phyloP scores from a whole-genome alignment of 2,329 filamentous ascomycete genomes.

The Aspergillus pseudoviridinutans region DNA sequence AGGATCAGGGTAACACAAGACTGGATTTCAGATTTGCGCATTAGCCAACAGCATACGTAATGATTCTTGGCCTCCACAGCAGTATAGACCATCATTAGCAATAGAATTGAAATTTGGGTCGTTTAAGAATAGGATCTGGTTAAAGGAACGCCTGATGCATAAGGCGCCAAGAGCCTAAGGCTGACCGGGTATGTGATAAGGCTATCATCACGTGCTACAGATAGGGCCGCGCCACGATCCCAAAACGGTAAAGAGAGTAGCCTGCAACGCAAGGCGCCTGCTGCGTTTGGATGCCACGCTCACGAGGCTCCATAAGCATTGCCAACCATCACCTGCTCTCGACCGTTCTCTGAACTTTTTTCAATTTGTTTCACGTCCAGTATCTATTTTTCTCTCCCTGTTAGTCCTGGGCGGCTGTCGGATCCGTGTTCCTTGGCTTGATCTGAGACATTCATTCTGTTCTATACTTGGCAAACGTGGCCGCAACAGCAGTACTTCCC shows the following conservation, averaged over 20 bases:
- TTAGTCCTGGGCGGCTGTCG: not conserved
- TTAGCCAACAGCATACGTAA: slow-evolving; percentile 8
- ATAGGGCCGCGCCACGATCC: not conserved
- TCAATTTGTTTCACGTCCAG: not conserved
- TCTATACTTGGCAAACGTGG: slow-evolving; percentile 8
- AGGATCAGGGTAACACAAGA: slow-evolving; percentile 31
- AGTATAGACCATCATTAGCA: not conserved
- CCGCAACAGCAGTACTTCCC: slow-evolving; percentile 4
- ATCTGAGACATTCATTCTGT: not conserved
- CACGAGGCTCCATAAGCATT: not conserved
- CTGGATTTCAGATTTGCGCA: slow-evolving; percentile 36
- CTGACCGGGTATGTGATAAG: not conserved
- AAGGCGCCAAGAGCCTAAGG: not conserved
- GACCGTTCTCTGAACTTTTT: not conserved
- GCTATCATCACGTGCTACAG: not conserved
- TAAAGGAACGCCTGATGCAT: not conserved
- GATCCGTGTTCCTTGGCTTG: not conserved
- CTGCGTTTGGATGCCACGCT: not conserved
- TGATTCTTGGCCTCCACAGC: not conserved
- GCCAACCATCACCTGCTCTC: not conserved
- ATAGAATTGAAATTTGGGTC: not conserved
- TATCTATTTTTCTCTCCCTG: not conserved
- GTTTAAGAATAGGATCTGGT: not conserved
- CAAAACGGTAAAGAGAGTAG: not conserved
- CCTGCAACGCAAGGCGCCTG: not conserved